phyloP scores from a whole-genome alignment of 2,329 filamentous ascomycete genomes.

The Tolypocladium nubicola region DNA sequence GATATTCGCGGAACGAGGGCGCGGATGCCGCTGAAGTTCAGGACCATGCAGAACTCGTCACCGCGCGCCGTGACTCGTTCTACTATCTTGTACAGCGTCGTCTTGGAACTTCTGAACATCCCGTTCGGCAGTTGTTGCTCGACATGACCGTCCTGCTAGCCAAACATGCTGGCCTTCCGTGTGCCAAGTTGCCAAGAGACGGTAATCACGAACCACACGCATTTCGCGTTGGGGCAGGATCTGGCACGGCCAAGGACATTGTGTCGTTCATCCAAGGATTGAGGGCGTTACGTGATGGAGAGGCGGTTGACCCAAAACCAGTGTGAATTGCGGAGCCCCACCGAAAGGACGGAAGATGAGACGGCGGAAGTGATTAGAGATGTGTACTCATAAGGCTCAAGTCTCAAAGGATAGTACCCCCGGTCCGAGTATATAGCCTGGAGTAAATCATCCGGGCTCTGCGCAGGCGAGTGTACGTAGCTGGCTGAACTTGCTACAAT shows the following conservation, averaged over 20 bases:
- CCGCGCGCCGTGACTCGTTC: background rate
- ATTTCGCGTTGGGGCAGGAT: background rate
- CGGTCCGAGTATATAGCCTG: background rate
- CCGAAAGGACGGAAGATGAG: background rate
- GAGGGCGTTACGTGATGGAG: background rate
- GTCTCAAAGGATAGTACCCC: background rate
- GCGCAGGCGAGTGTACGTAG: background rate
- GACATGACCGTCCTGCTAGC: background rate
- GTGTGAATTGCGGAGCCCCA: background rate
- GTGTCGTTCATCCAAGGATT: background rate
- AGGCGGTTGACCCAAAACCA: background rate
- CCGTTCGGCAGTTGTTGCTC: background rate
- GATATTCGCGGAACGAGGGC: background rate
- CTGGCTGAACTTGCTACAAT: background rate
- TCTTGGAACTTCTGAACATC: background rate
- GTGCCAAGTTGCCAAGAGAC: background rate
- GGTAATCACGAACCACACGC: background rate
- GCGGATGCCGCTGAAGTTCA: background rate
- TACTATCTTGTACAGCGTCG: background rate
- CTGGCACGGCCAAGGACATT: background rate
- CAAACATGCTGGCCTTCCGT: background rate
- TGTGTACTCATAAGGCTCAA: background rate
- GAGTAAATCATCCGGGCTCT: background rate
- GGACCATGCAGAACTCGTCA: background rate
- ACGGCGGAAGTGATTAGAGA: background rate